phyloP scores from a whole-genome alignment of 306 rosid genomes.

The Vachellia collinsii region DNA sequence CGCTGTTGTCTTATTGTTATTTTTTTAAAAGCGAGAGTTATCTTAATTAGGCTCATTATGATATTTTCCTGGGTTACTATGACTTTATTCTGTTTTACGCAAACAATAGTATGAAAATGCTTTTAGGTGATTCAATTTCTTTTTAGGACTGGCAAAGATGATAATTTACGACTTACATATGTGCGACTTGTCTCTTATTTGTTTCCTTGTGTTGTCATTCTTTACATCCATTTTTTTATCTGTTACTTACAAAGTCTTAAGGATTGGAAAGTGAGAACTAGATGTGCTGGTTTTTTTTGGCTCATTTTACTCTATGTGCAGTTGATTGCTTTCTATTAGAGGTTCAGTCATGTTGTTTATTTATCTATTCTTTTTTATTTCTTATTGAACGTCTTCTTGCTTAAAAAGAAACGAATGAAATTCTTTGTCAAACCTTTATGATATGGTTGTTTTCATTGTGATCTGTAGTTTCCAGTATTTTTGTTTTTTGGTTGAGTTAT shows the following conservation, averaged over 20 bases:
- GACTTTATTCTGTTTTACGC: not conserved
- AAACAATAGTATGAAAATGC: not conserved
- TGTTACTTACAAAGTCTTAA: not conserved
- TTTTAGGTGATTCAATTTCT: constrained; percentile 25
- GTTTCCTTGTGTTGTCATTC: not conserved
- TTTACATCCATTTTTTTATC: not conserved
- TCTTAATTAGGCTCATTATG: constrained; percentile 1
- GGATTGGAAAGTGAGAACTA: constrained; percentile 5
- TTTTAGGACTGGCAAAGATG: not conserved
- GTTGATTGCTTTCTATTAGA: not conserved
- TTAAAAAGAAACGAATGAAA: not conserved
- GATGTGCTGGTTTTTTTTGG: not conserved
- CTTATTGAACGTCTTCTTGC: not conserved
- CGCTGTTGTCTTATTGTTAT: not conserved
- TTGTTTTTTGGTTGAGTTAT: not conserved
- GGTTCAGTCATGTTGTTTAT: not conserved
- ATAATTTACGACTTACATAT: not conserved
- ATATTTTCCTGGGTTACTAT: not conserved
- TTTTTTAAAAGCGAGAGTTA: not conserved
- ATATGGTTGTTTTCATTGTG: not conserved
- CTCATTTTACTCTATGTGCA: not conserved
- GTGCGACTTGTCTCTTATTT: not conserved
- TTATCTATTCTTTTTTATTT: not conserved
- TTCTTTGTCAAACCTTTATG: constrained; percentile 12
- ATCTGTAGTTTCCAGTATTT: not conserved